Evolutionary conservation across 345 rosid genomes (phyloP), one percentile per base, ranked within the genome.

Genomic region (Brassica incana): DNA sequence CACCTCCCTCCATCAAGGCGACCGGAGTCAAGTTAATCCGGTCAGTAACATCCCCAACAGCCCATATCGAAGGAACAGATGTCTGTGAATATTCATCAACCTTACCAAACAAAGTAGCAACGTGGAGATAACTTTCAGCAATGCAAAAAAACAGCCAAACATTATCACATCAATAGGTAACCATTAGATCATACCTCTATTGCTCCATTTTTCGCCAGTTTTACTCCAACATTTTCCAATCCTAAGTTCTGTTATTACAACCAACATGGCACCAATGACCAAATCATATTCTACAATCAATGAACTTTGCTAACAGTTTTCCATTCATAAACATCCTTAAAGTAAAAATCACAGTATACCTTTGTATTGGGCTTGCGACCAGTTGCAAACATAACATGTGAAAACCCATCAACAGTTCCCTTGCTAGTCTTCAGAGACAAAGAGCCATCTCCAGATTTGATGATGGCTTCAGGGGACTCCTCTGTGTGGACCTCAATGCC

Each of bases 1-100:
- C 99, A 67, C 85, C 92, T 81, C 99, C 99, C 87, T 95, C 99
- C 97, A 95, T 95, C 83, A 95, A 87, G 68, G 99, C 97, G 82
- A 95, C 99, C 60, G 99, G 99, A 83, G 97, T 95, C 92, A 95
- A 83, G 85, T 95, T 95, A 74, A 95, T 74, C 75, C 99, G 83
- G 77, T 91, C 97, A 20, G 99, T 95, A 60, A 92, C 97, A 78
- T 95, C 99, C 79, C 99, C 99, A 66, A 95, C 95, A 40, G 99
- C 99, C 97, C 97, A 95, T 60, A 95, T 92, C 59, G 99, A 91
- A 66, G 97, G 93, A 74, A 92, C 93, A 5, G 97, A 86, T 52
- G 97, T 91, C 67, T 68, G 80, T 7, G 94, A 95, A 80, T 85
- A 95, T 82, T 95, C 97, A 83, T 95, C 95, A 83, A 95, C 99